phyloP scores from a whole-genome alignment of 2,329 filamentous ascomycete species.

The Fusarium subglutinans region DNA sequence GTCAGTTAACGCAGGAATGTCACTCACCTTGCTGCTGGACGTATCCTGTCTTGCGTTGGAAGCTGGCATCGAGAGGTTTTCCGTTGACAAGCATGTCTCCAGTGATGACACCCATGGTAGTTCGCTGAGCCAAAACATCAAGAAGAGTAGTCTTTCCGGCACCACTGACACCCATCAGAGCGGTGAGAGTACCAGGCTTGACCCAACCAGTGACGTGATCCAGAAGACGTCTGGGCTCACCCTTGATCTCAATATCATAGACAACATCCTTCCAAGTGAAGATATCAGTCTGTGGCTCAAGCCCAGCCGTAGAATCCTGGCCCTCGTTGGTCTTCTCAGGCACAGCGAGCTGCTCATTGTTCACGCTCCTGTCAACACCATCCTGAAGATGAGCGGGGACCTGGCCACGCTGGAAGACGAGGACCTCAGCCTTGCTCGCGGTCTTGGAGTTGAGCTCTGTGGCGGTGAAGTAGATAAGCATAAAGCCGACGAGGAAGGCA shows the following conservation, averaged over 20 bases:
- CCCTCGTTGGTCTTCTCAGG: slow-evolving; percentile 37
- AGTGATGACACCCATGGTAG: slow-evolving; percentile 69
- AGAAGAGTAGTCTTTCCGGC: slow-evolving; percentile 57
- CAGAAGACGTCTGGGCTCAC: slow-evolving; percentile 74
- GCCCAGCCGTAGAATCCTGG: slow-evolving; percentile 37
- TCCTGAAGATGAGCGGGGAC: slow-evolving; percentile 55
- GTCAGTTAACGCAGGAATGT: rapidly evolving
- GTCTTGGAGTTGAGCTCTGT: slow-evolving; percentile 72
- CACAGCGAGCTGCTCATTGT: slow-evolving; percentile 44
- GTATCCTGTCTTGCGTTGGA: slow-evolving; percentile 73
- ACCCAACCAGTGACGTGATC: slow-evolving; percentile 89
- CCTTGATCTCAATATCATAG: slow-evolving; percentile 78
- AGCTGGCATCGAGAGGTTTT: slow-evolving; percentile 62
- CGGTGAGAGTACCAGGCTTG: slow-evolving; percentile 86
- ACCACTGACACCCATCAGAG: slow-evolving; percentile 72
- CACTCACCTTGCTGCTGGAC: slow-evolving; percentile 69
- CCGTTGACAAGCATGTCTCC: slow-evolving; percentile 75
- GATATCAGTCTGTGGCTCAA: slow-evolving; percentile 62
- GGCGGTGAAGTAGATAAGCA: slow-evolving; percentile 68
- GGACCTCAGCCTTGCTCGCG: slow-evolving; percentile 71
- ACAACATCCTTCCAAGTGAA: slow-evolving; percentile 84
- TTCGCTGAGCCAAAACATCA: slow-evolving; percentile 58
- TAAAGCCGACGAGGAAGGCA: slow-evolving; percentile 71
- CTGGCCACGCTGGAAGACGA: slow-evolving; percentile 71
- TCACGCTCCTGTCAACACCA: slow-evolving; percentile 36